A percentile compares a stretch with the other conserved stretches of the same genome.
These are phyloP conservation scores for Musa beccarii DNA, from an alignment of 176 grass and related monocot species.

Conservation along the genomic window DNA sequence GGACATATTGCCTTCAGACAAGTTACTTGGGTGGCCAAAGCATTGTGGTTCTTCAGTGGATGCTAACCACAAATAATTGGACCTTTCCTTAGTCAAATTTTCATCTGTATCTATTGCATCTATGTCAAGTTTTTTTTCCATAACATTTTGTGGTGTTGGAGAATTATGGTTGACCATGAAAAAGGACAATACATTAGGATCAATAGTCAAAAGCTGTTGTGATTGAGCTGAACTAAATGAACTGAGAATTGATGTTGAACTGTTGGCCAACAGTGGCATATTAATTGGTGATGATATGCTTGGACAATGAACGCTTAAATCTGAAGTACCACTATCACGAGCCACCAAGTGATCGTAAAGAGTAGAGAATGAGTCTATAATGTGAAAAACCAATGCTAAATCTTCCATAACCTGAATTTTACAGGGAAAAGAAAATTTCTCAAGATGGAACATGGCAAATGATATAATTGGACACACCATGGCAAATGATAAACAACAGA, in stretches of 20 bases:
- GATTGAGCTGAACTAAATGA: constrained; percentile 29
- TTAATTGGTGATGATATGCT: constrained; percentile 18
- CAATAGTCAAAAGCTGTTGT: constrained; percentile 22
- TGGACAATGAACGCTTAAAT: constrained; percentile 16
- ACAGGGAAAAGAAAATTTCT: constrained; percentile 5
- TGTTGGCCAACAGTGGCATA: constrained; percentile 7
- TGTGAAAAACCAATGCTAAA: constrained; percentile 35
- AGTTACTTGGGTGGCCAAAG: constrained; percentile 17
- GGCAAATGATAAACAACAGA: not conserved
- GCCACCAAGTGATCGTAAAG: constrained; percentile 19
- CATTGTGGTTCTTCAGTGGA: constrained; percentile 14
- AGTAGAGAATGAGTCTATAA: constrained; percentile 50
- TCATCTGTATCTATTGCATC: constrained; percentile 10
- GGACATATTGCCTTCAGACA: constrained; percentile 5
- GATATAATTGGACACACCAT: not conserved
- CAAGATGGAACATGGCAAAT: not conserved
- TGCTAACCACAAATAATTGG: constrained; percentile 17
- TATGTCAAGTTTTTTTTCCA: constrained; percentile 7
- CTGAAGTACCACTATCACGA: constrained; percentile 20
- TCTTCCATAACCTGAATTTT: constrained; percentile 44
- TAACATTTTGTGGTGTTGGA: constrained; percentile 29
- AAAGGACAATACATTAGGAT: constrained; percentile 19
- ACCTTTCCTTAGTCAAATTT: constrained; percentile 13
- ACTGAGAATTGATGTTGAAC: constrained; percentile 16
- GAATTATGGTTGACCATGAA: constrained; percentile 18